Evolutionary conservation across 257 asterid species (phyloP), one percentile per base, ranked within the genome.

Genomic region (Solanum gracilifrons): DNA sequence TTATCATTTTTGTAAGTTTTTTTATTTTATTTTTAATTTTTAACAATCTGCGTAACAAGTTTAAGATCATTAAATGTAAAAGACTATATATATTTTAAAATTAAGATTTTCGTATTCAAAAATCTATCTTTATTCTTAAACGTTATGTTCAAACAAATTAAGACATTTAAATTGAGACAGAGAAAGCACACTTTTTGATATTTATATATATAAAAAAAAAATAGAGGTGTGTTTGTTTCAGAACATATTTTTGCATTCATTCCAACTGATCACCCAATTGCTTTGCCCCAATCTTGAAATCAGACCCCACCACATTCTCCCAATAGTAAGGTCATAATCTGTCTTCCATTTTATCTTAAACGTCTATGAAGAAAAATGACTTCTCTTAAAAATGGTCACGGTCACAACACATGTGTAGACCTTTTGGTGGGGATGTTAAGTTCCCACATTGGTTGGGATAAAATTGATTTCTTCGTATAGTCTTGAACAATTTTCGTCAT

Each of bases 131-230:
- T 51, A 16, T 51, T 16, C 1, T 51, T 6, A 51, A 51, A 51
- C 0, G 0, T 18, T 18, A 5, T 51, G 1, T 16, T 2, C 1
- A 2, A 51, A 1, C 2, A 2, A 8, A 58, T 21, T 58, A 58
- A 58, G 11, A 58, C 3, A 58, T 3, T 58, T 58, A 58, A 58
- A 58, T 21, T 21, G 27, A 21, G 4, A 7, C 2, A 58, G 5
- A 21, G 2, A 48, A 12, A 13, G 60, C 6, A 18, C 20, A 58
- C n/a, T 51, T 62, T n/a, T n/a, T n/a, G 6, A 3, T 62, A 62
- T n/a, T 12, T 64, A n/a, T 64, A 64, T 25, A 64, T 7, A 60
- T 11, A 21, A 21, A 9, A 2, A 58, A 10, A 11, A 6, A 23
- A 64, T 3, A 13, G 60, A 76, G 13, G 60, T 6, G 15, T 13